Evolutionary conservation across 306 rosid species (phyloP), one percentile per base, ranked within the genome.

Genomic region (Sechiopsis laciniata): DNA sequence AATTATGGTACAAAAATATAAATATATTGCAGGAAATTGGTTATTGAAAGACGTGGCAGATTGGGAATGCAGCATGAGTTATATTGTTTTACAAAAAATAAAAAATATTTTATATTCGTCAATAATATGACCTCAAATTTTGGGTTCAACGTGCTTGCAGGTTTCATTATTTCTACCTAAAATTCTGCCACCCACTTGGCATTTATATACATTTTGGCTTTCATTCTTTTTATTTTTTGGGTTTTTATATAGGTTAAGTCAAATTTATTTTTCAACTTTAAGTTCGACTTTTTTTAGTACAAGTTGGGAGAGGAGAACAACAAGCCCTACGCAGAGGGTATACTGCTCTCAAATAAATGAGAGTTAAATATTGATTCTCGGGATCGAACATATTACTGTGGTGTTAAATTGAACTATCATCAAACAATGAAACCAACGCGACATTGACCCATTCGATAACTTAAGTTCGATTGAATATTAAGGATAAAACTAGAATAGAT

Each of bases 111-210:
- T 32, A 14, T 62, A 26, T 2, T 26, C 1, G 29, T 26, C 2
- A 1, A 26, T 26, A 26, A 58, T 20, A 42, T 40, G 45, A 8
- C 9, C 4, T 65, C 26, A 42, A 37, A 42, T 42, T 65, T 42
- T 65, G 54, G 54, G 54, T 40, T 40, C 71, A 65, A 65, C 71
- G 71, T 65, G 71, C 71, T 65, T 42, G 71, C 71, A 65, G 32
- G 71, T 65, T 65, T 42, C 71, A 26, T 26, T 26, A 26, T 26
- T 26, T 26, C 29, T 51, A 7, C 26, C 16, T 40, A 62, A 26
- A 8, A 35, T 22, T 64, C 22, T 64, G 52, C 51, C 51, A 64
- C 46, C 71, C 52, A 64, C 71, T 64, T 62, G 22, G 64, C 64
- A 12, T 3, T 19, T 46, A 10, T 5, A 48, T 3, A 14, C 4